These are phyloP conservation scores for Begonia masoniana DNA, from an alignment of 306 rosid genomes.

Conservation along the genomic window DNA sequence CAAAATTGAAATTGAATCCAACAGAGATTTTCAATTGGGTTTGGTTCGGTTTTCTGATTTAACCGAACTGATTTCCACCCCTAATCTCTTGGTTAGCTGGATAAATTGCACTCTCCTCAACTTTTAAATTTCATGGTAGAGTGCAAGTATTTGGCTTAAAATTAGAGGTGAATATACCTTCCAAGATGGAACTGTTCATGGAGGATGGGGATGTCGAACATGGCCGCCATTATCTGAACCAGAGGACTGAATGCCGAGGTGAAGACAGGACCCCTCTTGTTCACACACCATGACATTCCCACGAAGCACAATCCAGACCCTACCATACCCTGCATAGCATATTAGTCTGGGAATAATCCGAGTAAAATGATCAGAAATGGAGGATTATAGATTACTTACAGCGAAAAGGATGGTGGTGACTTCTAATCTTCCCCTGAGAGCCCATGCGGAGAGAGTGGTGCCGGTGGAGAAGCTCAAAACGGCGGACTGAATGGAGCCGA, in stretches of 20 bases:
- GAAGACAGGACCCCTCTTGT: slow-evolving; percentile 84
- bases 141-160: neutral
- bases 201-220: slow-evolving; percentile 63
- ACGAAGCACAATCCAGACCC: slow-evolving; percentile 80
- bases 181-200: slow-evolving; percentile 71
- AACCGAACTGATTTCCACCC: no score
- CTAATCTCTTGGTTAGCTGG: no score
- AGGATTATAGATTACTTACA: slow-evolving; percentile 31
- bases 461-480: slow-evolving; percentile 36
- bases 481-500: slow-evolving; percentile 77
- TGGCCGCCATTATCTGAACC: slow-evolving; percentile 74
- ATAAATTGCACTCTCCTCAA: no score
- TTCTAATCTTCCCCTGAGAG: slow-evolving; percentile 50
- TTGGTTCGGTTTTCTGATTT: no score
- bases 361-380: neutral
- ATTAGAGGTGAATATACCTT: slow-evolving; percentile 26
- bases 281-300: slow-evolving; percentile 96
- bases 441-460: slow-evolving; percentile 45
- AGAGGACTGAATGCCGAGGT: slow-evolving; percentile 91
- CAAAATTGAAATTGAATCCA: no score
- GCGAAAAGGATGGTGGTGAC: slow-evolving; percentile 43
- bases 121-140: no score
- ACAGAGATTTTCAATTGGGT: no score
- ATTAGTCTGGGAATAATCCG: neutral
- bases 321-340: slow-evolving; percentile 48